Evolutionary conservation across 2,329 filamentous ascomycete species (phyloP).

Genomic region (Zarea fungicola): DNA sequence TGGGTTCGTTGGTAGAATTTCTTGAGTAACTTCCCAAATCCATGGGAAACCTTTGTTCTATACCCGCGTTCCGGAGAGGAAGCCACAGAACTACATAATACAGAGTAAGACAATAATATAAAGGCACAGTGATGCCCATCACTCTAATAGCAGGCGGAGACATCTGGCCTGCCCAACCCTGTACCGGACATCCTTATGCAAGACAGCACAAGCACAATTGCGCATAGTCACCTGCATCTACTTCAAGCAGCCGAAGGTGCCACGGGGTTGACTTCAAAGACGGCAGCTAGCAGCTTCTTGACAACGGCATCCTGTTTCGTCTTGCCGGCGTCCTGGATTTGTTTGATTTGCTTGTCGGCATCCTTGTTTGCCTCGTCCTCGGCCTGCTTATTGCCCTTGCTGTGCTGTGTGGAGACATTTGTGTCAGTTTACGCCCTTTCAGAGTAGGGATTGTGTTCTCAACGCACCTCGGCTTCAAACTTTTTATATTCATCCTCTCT

Average conservation of each 20-base stretch:
- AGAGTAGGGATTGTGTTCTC: neutral
- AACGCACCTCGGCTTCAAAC: conserved; percentile 68
- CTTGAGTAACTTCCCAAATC: conserved; percentile 25
- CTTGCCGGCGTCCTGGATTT: conserved; percentile 72
- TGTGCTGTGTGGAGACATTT: conserved; percentile 68
- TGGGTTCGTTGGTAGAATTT: conserved; percentile 47
- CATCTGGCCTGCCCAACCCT: neutral
- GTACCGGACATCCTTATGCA: neutral
- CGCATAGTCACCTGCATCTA: no score
- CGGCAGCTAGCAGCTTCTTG: conserved; percentile 76
- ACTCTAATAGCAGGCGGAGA: neutral
- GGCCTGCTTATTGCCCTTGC: conserved; percentile 77
- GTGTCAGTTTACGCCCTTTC: conserved; percentile 1
- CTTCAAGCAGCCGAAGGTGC: conserved; percentile 29
- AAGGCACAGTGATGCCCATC: neutral
- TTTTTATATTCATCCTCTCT: conserved; percentile 96
- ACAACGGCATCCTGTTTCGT: conserved; percentile 77
- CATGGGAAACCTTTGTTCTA: conserved; percentile 1
- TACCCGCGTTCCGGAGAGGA: neutral
- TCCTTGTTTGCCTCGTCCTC: conserved; percentile 75
- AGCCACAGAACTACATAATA: conserved; percentile 7
- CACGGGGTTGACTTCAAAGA: conserved; percentile 76
- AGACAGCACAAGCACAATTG: neutral
- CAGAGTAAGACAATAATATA: conserved; percentile 4
- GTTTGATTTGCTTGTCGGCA: conserved; percentile 75